Base-by-base conservation (phyloP, 2,329 filamentous ascomycete genomes). In the Colletotrichum abscissum region DNA sequence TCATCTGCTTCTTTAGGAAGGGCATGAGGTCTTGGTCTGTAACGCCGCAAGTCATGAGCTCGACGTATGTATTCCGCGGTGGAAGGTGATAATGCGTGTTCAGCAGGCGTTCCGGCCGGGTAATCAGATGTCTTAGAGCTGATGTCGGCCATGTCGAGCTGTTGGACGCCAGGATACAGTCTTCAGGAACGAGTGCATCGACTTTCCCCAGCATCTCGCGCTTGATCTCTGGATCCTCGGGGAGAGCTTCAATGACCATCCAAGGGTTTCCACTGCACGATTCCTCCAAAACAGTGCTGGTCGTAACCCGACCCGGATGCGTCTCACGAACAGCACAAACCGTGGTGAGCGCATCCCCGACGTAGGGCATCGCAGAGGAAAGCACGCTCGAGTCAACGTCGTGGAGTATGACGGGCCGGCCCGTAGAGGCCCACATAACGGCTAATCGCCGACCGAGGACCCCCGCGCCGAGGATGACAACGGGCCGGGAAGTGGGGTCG, bases 401-500 rank as follows among this genome's bases (percentile, higher is more conserved):
- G 67, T 80, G 78, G 66, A 81, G 62, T 22, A 78, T 76, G 5
- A 81, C 79, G 4, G 79, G 74, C 59, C 81, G 67, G 52, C 66
- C 26, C 75, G 79, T 73, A 76, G 82, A 75, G 76, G 77, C 66
- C 79, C 73, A 77, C 74, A 82, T 58, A n/a, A 77, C 74, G 76
- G 82, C 83, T 4, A 85, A 77, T 7, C 84, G 82, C 12, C 82
- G 79, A 46, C 84, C 84, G 1, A 85, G 78, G 28, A 84, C 82
- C 12, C 84, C 84, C 3, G 81, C 83, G 1, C 84, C 84, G 26
- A 85, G 77, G n/a, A 85, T 76, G 6, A 80, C 78, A 4, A 85
- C 82, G 5, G 84, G 82, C 4, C 84, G 82, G 3, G 77, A 76
- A 4, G 78, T 74, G 72, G 83, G 81, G 63, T 79, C 77, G 0